Evolutionary conservation across 208 protist species (phyloP).

Genomic region (Lotmaria passim): DNA sequence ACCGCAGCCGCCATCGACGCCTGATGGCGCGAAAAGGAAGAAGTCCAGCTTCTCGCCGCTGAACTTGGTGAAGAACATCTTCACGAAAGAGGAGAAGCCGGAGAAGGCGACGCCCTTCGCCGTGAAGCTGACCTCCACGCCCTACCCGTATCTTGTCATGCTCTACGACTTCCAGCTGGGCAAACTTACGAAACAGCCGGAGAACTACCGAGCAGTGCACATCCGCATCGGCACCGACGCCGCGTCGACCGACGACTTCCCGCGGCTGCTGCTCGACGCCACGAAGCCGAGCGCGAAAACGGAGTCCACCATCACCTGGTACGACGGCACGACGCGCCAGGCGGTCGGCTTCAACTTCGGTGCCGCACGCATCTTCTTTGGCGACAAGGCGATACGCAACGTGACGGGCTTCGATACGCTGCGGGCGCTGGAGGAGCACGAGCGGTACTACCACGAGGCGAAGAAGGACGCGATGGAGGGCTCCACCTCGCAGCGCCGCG

Average conservation of each 20-base stretch:
- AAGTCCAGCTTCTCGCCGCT: slow-evolving; percentile 34
- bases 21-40: slow-evolving; percentile 28
- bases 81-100: slow-evolving; percentile 37
- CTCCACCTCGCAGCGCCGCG: slow-evolving; percentile 13
- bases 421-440: slow-evolving; percentile 39
- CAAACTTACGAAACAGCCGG: slow-evolving; percentile 41
- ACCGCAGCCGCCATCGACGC: not conserved
- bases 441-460: slow-evolving; percentile 35
- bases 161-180: slow-evolving; percentile 47
- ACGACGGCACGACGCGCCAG: slow-evolving; percentile 31
- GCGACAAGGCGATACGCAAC: slow-evolving; percentile 49
- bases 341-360: slow-evolving; percentile 42
- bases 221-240: slow-evolving; percentile 46
- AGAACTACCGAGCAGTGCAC: slow-evolving; percentile 55
- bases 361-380: slow-evolving; percentile 41
- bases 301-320: slow-evolving; percentile 29
- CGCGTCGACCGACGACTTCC: slow-evolving; percentile 35
- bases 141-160: slow-evolving; percentile 48
- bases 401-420: slow-evolving; percentile 56
- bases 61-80: slow-evolving; percentile 33
- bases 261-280: slow-evolving; percentile 44
- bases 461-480: slow-evolving; percentile 25
- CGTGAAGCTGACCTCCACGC: slow-evolving; percentile 36
- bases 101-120: slow-evolving; percentile 44
- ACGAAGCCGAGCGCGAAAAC: slow-evolving; percentile 27